Evolutionary conservation across 257 asterid genomes (phyloP).

Genomic region (Nicotiana tomentosiformis): DNA sequence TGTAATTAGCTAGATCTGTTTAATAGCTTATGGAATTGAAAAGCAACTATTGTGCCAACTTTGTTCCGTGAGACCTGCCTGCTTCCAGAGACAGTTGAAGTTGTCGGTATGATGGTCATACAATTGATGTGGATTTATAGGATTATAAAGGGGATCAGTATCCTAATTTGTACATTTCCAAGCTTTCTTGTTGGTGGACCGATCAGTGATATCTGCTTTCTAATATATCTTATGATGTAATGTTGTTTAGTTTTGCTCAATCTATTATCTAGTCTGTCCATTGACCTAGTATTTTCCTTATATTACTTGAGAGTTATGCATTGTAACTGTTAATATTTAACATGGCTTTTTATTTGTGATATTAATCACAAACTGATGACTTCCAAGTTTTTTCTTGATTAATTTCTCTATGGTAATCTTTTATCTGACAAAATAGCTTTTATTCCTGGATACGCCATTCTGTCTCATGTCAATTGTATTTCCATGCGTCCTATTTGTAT

Average conservation of each 20-base stretch:
- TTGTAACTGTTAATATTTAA: not conserved
- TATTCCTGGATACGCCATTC: not conserved
- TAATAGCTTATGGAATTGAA: not conserved
- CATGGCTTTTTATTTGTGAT: not conserved
- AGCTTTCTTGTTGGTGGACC: not conserved
- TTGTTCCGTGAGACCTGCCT: not conserved
- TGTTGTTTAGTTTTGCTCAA: not conserved
- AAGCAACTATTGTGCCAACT: not conserved
- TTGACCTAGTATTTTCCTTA: not conserved
- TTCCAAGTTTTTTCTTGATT: not conserved
- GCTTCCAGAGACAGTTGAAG: not conserved
- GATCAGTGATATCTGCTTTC: not conserved
- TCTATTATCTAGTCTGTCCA: not conserved
- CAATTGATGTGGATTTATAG: not conserved
- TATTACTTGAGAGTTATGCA: not conserved
- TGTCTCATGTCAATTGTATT: not conserved
- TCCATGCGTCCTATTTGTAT: conserved; percentile 1
- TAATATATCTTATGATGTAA: not conserved
- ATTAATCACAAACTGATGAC: not conserved
- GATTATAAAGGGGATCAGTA: not conserved
- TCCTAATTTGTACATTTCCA: not conserved
- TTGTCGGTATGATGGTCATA: not conserved
- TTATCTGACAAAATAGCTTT: not conserved
- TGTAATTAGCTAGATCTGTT: not conserved
- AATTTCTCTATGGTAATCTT: not conserved